Percentiles rank a stretch among this genome's conserved stretches.
phyloP scores from a whole-genome alignment of 768 basidiomycete genomes.

The Xanthoconium stramineum region DNA sequence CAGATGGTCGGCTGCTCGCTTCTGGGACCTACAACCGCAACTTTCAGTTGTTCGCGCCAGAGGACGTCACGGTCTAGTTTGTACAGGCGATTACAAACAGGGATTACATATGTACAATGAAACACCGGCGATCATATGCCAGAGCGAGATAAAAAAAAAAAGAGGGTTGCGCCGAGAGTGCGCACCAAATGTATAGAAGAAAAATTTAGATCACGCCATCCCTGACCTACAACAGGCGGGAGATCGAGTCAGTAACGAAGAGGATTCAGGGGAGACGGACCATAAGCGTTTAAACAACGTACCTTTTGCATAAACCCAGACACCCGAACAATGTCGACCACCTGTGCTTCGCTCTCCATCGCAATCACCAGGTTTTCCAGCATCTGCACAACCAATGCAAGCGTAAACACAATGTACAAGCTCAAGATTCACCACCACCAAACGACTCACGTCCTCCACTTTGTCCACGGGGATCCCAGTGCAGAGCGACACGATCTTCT shows the following conservation, averaged over 20 bases:
- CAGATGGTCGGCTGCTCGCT: constrained; percentile 79
- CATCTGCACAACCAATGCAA: constrained; percentile 48
- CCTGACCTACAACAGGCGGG: constrained; percentile 31
- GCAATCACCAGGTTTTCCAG: constrained; percentile 82
- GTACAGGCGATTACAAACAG: constrained; percentile 5
- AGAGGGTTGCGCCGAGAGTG: neutral
- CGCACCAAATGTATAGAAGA: constrained; percentile 16
- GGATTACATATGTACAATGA: constrained; percentile 17
- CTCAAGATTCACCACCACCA: constrained; percentile 12
- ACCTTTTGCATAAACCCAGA: constrained; percentile 93
- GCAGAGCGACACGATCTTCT: constrained; percentile 86
- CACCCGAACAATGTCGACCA: constrained; percentile 80
- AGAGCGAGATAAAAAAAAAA: constrained; percentile 24
- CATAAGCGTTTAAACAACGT: constrained; percentile 14
- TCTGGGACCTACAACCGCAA: constrained; percentile 92
- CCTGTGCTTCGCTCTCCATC: constrained; percentile 81
- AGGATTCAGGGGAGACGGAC: constrained; percentile 20
- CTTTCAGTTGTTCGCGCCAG: constrained; percentile 89
- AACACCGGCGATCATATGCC: constrained; percentile 26
- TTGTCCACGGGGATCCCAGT: constrained; percentile 83
- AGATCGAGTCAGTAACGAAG: constrained; percentile 21
- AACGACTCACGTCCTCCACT: constrained; percentile 79
- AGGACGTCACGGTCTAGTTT: constrained; percentile 44
- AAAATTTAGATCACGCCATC: constrained; percentile 39
- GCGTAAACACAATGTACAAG: constrained; percentile 25